phyloP scores from a whole-genome alignment of 2,329 filamentous ascomycete species.

The Bretziella fagacearum region DNA sequence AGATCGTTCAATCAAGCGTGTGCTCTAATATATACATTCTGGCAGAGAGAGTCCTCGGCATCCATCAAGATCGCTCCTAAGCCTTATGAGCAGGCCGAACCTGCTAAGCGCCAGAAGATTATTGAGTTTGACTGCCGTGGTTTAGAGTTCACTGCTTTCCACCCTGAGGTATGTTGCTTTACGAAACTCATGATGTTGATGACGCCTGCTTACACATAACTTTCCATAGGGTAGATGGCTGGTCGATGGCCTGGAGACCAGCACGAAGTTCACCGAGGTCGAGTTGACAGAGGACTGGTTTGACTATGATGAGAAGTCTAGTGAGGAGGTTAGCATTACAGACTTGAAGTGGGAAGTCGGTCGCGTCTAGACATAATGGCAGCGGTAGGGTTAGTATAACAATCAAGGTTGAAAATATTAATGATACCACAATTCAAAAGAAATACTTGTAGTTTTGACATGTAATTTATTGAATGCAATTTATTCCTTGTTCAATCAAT shows the following conservation, averaged over 20 bases:
- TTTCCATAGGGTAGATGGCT: conserved; percentile 71
- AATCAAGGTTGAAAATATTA: too few species aligned
- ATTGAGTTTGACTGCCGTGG: conserved; percentile 89
- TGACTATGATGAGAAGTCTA: conserved; percentile 89
- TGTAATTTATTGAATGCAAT: too few species aligned
- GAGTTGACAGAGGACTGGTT: conserved; percentile 91
- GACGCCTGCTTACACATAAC: conserved; percentile 1
- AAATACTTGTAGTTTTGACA: too few species aligned
- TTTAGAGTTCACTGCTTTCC: conserved; percentile 81
- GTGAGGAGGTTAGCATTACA: conserved; percentile 83
- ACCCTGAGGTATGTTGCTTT: conserved; percentile 50
- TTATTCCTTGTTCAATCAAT: too few species aligned
- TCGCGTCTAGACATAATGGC: conserved; percentile 34
- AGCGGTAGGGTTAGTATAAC: conserved; percentile 2
- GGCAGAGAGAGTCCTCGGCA: conserved; percentile 69
- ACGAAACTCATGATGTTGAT: conserved; percentile 9
- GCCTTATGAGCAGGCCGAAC: conserved; percentile 53
- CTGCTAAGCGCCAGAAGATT: conserved; percentile 59
- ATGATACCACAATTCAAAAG: too few species aligned
- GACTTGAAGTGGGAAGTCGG: conserved; percentile 75
- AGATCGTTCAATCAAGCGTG: too few species aligned
- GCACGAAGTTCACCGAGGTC: conserved; percentile 64
- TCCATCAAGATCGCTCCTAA: conserved; percentile 60
- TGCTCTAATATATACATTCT: too few species aligned
- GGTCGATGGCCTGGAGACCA: conserved; percentile 63